Percentiles rank a stretch among this genome's conserved stretches.
These are phyloP conservation scores for Ceratobasidium sp. DNA, from an alignment of 1,284 basidiomycete species.

Conservation along the genomic window DNA sequence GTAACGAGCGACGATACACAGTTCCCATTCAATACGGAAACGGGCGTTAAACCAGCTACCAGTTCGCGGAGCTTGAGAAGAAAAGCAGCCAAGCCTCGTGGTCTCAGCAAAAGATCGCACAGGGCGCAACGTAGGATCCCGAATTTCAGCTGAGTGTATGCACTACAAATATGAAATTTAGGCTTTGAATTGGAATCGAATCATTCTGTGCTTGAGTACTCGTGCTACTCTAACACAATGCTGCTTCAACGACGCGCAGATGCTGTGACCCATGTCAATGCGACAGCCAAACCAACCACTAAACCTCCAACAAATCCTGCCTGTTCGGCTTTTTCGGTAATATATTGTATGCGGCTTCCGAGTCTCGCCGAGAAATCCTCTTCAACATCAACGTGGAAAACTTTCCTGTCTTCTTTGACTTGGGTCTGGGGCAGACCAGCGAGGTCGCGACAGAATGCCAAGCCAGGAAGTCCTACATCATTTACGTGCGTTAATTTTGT, in stretches of 20 bases:
- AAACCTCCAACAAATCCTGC: constrained; percentile 24
- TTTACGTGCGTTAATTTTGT: background rate
- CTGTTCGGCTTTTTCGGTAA: constrained; percentile 7
- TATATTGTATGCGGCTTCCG: background rate
- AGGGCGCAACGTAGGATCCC: too few relatives aligned
- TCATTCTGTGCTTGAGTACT: too few relatives aligned
- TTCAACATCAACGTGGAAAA: constrained; percentile 19
- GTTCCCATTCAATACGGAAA: too few relatives aligned
- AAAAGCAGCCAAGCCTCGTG: too few relatives aligned
- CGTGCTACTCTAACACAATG: too few relatives aligned
- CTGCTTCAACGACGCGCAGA: background rate
- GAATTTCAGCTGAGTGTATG: too few relatives aligned
- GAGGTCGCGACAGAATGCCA: constrained; percentile 26
- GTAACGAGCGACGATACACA: too few relatives aligned
- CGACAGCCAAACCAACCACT: constrained; percentile 1
- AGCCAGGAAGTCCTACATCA: constrained; percentile 10
- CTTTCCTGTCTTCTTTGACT: constrained; percentile 24
- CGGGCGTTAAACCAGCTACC: too few relatives aligned
- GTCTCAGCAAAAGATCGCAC: too few relatives aligned
- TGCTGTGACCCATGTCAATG: constrained; percentile 5
- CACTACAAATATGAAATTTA: background rate
- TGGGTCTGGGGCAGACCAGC: constrained; percentile 13
- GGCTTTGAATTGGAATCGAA: too few relatives aligned
- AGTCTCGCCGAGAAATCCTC: background rate
- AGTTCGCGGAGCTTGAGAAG: too few relatives aligned